phyloP scores from a whole-genome alignment of 2,329 filamentous ascomycete genomes.

The Harringtonia lauricola region DNA sequence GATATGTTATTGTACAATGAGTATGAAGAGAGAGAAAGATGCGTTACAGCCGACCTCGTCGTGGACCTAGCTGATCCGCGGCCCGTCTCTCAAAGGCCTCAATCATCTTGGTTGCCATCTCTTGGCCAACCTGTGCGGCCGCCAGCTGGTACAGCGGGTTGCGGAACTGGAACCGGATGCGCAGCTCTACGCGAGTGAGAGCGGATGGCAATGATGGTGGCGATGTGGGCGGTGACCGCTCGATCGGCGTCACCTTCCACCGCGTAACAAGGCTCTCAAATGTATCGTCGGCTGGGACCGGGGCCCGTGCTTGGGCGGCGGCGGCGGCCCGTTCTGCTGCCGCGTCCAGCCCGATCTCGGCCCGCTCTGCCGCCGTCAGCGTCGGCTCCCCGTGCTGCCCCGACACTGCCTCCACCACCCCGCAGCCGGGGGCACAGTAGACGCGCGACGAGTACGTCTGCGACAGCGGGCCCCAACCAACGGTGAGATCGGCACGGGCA shows the following conservation, averaged over 20 bases:
- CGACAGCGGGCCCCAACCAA: constrained; percentile 75
- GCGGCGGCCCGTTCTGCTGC: background rate
- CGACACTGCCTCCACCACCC: constrained; percentile 66
- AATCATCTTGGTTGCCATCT: constrained; percentile 81
- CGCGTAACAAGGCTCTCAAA: constrained; percentile 59
- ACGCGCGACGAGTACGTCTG: constrained; percentile 76
- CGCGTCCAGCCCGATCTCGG: constrained; percentile 12
- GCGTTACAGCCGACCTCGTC: background rate
- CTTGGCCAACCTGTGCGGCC: constrained; percentile 70
- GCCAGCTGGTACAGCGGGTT: constrained; percentile 82
- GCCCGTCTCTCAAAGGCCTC: constrained; percentile 85
- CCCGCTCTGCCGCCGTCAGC: constrained; percentile 24
- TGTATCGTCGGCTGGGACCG: constrained; percentile 22
- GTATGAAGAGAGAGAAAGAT: background rate
- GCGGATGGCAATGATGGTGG: no score
- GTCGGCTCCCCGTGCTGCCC: constrained; percentile 32
- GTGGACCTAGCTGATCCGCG: constrained; percentile 29
- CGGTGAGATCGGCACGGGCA: constrained; percentile 63
- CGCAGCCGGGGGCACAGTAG: constrained; percentile 54
- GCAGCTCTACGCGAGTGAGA: constrained; percentile 69
- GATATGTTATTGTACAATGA: no score
- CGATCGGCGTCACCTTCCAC: constrained; percentile 51
- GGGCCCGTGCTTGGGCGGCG: background rate
- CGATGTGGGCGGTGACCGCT: no score
- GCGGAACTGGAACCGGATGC: constrained; percentile 72